Percentiles rank a stretch among this genome's conserved stretches.
These are phyloP conservation scores for Eucalyptus guilfoylei DNA, from an alignment of 345 rosid species.

Conservation along the genomic window DNA sequence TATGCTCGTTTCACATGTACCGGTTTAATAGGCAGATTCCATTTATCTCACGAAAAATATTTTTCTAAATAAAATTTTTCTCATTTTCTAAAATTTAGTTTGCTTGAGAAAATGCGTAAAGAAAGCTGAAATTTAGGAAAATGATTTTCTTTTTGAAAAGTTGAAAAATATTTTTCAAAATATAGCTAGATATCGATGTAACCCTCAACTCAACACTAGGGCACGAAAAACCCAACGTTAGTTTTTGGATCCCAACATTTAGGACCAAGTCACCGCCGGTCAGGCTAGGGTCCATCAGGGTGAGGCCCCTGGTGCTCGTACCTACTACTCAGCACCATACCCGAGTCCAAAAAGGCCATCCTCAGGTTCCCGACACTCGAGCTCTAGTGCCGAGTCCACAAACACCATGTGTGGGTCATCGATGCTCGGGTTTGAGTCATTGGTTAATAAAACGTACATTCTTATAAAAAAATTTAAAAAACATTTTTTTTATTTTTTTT, in stretches of 20 bases:
- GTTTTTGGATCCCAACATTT: accelerated
- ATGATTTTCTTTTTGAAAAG: too few species aligned
- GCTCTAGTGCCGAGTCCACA: not conserved
- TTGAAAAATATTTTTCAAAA: accelerated
- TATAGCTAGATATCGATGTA: too few species aligned
- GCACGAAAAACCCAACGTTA: not conserved
- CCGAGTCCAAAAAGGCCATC: not conserved
- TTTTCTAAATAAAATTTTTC: too few species aligned
- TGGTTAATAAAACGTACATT: not conserved
- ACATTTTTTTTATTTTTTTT: too few species aligned
- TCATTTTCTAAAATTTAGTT: too few species aligned
- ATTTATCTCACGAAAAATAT: too few species aligned
- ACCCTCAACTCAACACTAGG: not conserved
- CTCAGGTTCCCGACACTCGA: accelerated
- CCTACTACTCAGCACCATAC: accelerated
- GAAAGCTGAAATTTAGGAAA: too few species aligned
- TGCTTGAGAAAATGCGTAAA: too few species aligned
- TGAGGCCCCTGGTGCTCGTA: not conserved
- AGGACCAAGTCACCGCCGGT: accelerated
- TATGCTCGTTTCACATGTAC: not conserved
- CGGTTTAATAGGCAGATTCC: too few species aligned
- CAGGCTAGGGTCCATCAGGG: accelerated
- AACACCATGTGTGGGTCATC: accelerated
- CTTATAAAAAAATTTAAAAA: too few species aligned
- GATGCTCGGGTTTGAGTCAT: not conserved